phyloP scores from a whole-genome alignment of 192 early-diverging fungal genomes.

The Rhizophagus clarus region DNA sequence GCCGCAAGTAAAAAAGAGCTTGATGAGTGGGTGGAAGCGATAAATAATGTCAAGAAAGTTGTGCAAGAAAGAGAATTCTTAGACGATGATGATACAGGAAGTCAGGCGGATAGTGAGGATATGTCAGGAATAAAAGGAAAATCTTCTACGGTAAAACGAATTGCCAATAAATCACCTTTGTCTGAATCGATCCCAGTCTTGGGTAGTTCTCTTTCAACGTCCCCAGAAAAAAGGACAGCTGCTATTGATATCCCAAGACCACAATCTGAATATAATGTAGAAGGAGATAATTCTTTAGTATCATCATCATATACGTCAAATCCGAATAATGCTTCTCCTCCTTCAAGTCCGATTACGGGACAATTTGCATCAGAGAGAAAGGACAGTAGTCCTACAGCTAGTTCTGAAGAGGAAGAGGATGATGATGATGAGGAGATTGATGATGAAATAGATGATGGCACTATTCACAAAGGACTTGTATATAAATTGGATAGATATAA shows the following conservation, averaged over 20 bases:
- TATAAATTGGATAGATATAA: conserved; percentile 56
- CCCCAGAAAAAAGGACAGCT: not conserved
- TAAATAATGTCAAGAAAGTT: conserved; percentile 45
- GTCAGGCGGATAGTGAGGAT: conserved; percentile 19
- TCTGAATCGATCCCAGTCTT: not conserved
- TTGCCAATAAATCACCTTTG: not conserved
- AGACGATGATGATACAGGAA: conserved; percentile 27
- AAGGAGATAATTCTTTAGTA: not conserved
- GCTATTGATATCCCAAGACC: conserved; percentile 17
- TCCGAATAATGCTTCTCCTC: conserved; percentile 7
- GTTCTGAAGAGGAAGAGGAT: conserved; percentile 25
- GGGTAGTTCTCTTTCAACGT: not conserved
- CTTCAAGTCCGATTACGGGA: conserved; percentile 16
- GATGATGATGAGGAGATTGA: not conserved
- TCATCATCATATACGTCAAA: conserved; percentile 8
- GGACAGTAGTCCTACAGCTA: conserved; percentile 21
- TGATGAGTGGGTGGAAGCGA: conserved; percentile 65
- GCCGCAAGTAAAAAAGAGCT: conserved; percentile 54
- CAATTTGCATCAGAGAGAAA: conserved; percentile 24
- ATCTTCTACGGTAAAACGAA: not conserved
- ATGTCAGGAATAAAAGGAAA: not conserved
- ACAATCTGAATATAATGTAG: not conserved
- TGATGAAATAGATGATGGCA: not conserved
- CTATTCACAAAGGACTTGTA: conserved; percentile 52
- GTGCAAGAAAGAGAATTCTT: conserved; percentile 24